Evolutionary conservation across 352 stramenopile genomes (phyloP).

Genomic region (Pythium diclinum): DNA sequence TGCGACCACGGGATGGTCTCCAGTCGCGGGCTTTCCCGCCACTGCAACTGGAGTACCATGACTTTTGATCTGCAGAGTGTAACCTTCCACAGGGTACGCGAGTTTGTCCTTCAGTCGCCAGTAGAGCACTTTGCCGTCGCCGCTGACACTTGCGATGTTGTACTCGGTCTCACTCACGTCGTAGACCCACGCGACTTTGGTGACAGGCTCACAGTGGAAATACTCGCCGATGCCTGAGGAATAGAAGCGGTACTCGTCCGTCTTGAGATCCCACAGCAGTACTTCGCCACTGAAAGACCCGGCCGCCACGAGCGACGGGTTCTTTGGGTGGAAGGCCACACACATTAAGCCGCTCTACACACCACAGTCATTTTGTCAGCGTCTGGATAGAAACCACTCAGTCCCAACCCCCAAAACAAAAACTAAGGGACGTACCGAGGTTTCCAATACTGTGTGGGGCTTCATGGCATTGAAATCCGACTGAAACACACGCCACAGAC

Average conservation of each 20-base stretch:
- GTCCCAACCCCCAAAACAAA: no score
- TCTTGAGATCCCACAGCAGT: slow-evolving; percentile 73
- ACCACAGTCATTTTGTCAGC: no score
- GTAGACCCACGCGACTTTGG: slow-evolving; percentile 80
- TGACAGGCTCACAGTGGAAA: slow-evolving; percentile 85
- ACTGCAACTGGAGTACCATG: slow-evolving; percentile 8
- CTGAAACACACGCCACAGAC: slow-evolving; percentile 85
- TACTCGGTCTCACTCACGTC: slow-evolving; percentile 69
- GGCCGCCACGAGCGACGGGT: slow-evolving; percentile 75
- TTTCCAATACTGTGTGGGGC: slow-evolving; percentile 72
- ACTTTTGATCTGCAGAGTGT: slow-evolving; percentile 55
- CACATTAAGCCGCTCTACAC: slow-evolving; percentile 83
- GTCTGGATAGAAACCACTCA: no score
- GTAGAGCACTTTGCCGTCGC: slow-evolving; percentile 84
- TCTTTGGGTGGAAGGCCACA: slow-evolving; percentile 80
- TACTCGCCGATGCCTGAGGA: slow-evolving; percentile 86
- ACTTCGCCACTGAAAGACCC: slow-evolving; percentile 88
- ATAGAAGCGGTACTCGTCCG: slow-evolving; percentile 61
- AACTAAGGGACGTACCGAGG: slow-evolving; percentile 40
- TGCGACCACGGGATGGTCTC: slow-evolving; percentile 30
- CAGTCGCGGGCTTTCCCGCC: background rate
- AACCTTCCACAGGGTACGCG: slow-evolving; percentile 79
- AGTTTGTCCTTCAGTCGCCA: slow-evolving; percentile 88
- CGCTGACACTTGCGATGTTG: slow-evolving; percentile 77
- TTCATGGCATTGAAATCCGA: slow-evolving; percentile 63